Evolutionary conservation across 768 basidiomycete species (phyloP), one percentile per base, ranked within the genome.

Genomic region (Gloeophyllum trabeum): DNA sequence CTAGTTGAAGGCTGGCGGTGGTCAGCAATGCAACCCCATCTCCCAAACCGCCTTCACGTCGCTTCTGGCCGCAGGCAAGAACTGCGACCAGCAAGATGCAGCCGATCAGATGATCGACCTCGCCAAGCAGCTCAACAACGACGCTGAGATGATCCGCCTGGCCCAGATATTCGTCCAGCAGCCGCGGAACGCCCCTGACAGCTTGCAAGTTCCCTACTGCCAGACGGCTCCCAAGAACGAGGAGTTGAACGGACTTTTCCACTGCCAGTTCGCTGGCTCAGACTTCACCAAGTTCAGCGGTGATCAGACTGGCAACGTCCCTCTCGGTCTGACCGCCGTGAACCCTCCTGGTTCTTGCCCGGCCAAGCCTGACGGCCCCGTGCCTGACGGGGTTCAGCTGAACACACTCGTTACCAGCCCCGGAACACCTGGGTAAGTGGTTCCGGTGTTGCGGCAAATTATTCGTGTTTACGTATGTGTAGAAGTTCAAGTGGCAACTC

Each of bases 181-280:
- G 48, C 70, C 71, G 12, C 59, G 71, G 4, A 73, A 75, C 45
- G 62, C 70, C 3, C 70, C 71, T 36, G 65, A 65, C 49, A 65
- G 62, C 36, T 59, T 69, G 10, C 61, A 64, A 45, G 61, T 65
- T 7, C 70, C 69, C 4, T 75, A 72, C 51, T 75, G 72, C 51
- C 70, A 73, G 44, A 51, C 55, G 13, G 68, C 69, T 0, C 71
- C 72, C 6, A 59, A 61, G 55, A 72, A 73, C 46, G 30, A 54
- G 0, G 71, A 73, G 51, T 67, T 75, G 23, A 59, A 64, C 36
- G 71, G 71, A 1, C 57, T 74, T n/a, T 72, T 73, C 66, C 71
- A 74, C 36, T 72, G 70, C 46, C 69, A 74, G 51, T 71, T 70
- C 48, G 51, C 53, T 2, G 62, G 67, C 6, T 61, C 66, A 0